Base-by-base conservation (phyloP, 306 rosid genomes). In the Aeschynomene evenia region DNA sequence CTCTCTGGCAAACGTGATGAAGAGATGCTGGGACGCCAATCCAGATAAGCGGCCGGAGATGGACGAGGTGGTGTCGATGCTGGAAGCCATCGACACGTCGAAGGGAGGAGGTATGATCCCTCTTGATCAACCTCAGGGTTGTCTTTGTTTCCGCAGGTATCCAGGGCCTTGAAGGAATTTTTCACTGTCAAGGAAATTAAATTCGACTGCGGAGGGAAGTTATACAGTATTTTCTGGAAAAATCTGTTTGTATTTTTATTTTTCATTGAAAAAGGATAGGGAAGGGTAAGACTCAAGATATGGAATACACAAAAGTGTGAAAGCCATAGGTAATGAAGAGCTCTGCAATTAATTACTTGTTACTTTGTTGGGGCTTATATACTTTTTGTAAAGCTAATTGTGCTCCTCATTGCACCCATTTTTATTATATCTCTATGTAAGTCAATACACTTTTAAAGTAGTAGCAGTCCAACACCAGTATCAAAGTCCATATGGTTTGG, bases 71-170 rank as follows among this genome's bases (percentile, higher is more conserved):
- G 98, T 90, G 77, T 14, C 80, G 43, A 34, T 94, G 98, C 66
- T 94, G 86, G 98, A 94, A 80, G 92, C 96, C 8, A 87, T 94
- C 15, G 96, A 94, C 82, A 94, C 98, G 15, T 84, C 96, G 7
- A 94, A 88, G 79, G 98, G 98, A 20, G 98, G 98, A 72, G 98
- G 98, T 21, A 94, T 94, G 98, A 91, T 94, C 80, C 98, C 98
- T 59, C 42, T 9, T 57, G 98, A 90, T 79, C 95, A 94, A 70
- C 79, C 86, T 16, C 96, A 94, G 74, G 84, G 98, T 61, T 94
- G 98, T 80, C 61, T 88, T 15, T 94, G 98, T 78, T 90, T 94
- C 86, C 85, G 90, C 68, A 80, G 85, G 76, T 69, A 86, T 65
- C 80, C 97, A 71, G 98, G 98, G 63, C 98, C 98, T 46, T 94